These are phyloP conservation scores for Paraleonurus japonicus DNA, from an alignment of 257 asterid genomes.

Conservation along the genomic window DNA sequence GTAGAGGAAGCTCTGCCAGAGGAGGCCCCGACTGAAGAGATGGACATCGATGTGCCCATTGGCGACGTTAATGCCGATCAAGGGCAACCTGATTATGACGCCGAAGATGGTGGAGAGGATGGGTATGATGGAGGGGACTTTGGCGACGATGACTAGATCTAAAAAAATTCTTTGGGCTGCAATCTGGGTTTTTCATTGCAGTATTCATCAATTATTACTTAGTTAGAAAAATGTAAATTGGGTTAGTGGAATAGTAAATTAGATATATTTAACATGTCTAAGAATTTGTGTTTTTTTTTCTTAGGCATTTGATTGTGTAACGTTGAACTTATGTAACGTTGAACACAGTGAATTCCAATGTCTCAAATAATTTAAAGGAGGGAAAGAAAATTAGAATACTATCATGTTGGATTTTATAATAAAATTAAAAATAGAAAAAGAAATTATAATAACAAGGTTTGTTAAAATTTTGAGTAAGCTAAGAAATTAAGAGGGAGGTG, in stretches of 20 bases:
- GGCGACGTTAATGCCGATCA: slow-evolving; percentile 28
- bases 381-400: no score
- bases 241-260: not conserved
- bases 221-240: not conserved
- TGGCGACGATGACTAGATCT: slow-evolving; percentile 49
- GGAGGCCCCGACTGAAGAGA: slow-evolving; percentile 33
- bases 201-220: not conserved
- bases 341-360: no score
- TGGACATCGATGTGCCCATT: slow-evolving; percentile 34
- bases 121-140: slow-evolving; percentile 48
- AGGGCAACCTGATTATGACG: slow-evolving; percentile 45
- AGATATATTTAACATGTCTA: no score
- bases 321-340: no score
- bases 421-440: no score
- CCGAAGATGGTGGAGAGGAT: slow-evolving; percentile 58
- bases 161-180: not conserved
- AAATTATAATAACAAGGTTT: no score
- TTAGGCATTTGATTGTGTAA: no score
- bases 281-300: no score
- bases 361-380: no score
- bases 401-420: no score
- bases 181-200: not conserved
- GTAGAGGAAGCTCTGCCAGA: slow-evolving; percentile 32
- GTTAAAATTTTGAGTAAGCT: no score
- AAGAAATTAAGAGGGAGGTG: no score